A percentile compares a stretch with the other conserved stretches of the same genome.
Evolutionary conservation across 176 grass and related monocot species (phyloP).

Genomic region (Aegilops tauschii): DNA sequence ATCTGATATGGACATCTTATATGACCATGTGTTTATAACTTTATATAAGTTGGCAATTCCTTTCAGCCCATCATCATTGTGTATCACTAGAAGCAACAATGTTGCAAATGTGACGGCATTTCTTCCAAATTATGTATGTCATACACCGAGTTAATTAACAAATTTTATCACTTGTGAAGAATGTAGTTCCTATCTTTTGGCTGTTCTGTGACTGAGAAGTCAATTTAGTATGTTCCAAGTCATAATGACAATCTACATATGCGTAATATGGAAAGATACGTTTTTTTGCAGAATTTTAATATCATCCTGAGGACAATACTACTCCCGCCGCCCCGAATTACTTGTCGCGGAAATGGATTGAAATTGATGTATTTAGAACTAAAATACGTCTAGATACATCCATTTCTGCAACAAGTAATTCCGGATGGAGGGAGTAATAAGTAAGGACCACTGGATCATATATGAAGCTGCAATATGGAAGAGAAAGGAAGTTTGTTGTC

Average conservation of each 20-base stretch:
- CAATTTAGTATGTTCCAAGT: background rate
- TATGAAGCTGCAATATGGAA: background rate
- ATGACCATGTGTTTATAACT: slow-evolving; percentile 4
- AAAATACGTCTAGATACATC: too few species aligned
- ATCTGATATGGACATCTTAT: slow-evolving; percentile 18
- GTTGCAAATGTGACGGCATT: too few species aligned
- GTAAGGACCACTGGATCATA: background rate
- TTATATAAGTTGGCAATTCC: background rate
- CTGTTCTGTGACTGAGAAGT: background rate
- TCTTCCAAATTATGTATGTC: too few species aligned
- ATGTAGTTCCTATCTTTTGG: background rate
- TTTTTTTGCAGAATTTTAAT: background rate
- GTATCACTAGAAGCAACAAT: too few species aligned
- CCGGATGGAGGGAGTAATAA: too few species aligned
- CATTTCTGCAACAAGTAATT: too few species aligned
- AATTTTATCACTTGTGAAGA: background rate
- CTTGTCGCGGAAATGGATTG: too few species aligned
- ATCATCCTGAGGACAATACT: background rate
- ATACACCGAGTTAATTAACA: background rate
- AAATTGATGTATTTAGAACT: too few species aligned
- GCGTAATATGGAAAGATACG: background rate
- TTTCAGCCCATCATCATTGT: slow-evolving; percentile 4
- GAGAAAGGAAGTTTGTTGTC: background rate
- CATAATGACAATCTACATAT: background rate
- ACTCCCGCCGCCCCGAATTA: too few species aligned